A percentile compares a stretch with the other conserved stretches of the same genome.
phyloP scores from a whole-genome alignment of 495 filamentous ascomycete genomes.

The Cryomyces minteri region DNA sequence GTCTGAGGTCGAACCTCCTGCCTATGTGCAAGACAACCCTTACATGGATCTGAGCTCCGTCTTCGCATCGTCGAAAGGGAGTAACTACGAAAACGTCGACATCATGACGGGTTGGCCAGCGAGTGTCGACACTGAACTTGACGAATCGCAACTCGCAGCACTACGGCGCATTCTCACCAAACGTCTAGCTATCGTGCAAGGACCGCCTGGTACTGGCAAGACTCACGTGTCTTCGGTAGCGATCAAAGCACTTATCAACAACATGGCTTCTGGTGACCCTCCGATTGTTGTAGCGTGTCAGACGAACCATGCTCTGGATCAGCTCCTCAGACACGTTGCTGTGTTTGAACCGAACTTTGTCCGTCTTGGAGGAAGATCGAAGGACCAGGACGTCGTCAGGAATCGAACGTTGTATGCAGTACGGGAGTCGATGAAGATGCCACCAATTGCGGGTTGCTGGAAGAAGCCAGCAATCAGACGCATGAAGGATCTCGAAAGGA shows the following conservation, averaged over 20 bases:
- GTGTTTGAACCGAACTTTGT: conserved; percentile 46
- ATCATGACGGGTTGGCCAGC: conserved; percentile 34
- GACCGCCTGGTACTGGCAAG: conserved; percentile 85
- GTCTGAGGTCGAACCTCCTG: conserved; percentile 25
- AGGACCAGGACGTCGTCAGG: conserved; percentile 43
- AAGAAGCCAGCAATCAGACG: conserved; percentile 16
- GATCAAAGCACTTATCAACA: conserved; percentile 46
- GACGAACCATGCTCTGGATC: conserved; percentile 89
- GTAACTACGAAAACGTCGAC: conserved; percentile 18
- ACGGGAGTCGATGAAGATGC: conserved; percentile 13
- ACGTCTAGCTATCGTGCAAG: conserved; percentile 64
- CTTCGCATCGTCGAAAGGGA: conserved; percentile 15
- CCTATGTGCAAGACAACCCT: conserved; percentile 29
- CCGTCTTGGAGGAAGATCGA: conserved; percentile 63
- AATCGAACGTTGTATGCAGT: conserved; percentile 46
- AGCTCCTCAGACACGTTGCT: conserved; percentile 52
- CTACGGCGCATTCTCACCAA: conserved; percentile 54
- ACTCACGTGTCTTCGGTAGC: conserved; percentile 61
- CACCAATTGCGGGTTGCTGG: conserved; percentile 16
- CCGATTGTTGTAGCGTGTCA: conserved; percentile 69
- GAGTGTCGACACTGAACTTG: conserved; percentile 29
- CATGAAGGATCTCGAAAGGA: conserved; percentile 26
- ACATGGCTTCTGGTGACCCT: conserved; percentile 37
- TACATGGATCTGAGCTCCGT: conserved; percentile 27
- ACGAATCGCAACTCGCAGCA: conserved; percentile 49